These are phyloP conservation scores for Syzygium aromaticum DNA, from an alignment of 345 rosid genomes.

Conservation along the genomic window DNA sequence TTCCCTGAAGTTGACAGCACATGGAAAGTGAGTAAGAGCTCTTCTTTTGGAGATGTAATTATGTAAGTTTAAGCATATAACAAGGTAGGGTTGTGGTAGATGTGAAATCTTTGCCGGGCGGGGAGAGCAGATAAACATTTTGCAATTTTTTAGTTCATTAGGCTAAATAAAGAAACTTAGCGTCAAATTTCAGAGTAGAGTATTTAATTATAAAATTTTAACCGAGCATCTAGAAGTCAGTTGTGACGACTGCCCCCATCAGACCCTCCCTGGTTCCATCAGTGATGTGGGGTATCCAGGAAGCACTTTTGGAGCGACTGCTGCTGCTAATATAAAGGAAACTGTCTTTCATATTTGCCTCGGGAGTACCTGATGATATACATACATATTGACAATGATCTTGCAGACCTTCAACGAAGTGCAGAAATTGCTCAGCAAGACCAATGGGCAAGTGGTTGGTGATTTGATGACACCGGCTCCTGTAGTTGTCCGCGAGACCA, in stretches of 20 bases:
- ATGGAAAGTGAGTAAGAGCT: conserved; percentile 66
- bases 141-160: background rate
- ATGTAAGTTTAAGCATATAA: background rate
- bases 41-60: background rate
- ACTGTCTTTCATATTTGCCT: background rate
- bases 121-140: background rate
- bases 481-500: conserved; percentile 65
- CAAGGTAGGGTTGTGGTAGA: background rate
- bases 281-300: background rate
- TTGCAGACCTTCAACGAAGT: conserved; percentile 83
- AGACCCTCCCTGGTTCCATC: background rate
- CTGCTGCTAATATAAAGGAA: background rate
- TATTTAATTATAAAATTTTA: background rate
- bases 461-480: conserved; percentile 92
- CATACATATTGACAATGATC: background rate
- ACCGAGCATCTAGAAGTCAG: background rate
- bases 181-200: background rate
- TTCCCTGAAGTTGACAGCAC: conserved; percentile 97
- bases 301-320: background rate
- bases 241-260: background rate
- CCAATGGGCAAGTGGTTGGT: conserved; percentile 76
- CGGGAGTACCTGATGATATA: background rate
- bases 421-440: conserved; percentile 79
- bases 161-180: background rate
- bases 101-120: background rate